phyloP scores from a whole-genome alignment of 164 flowering plant species.

The Dillenia turbinata region DNA sequence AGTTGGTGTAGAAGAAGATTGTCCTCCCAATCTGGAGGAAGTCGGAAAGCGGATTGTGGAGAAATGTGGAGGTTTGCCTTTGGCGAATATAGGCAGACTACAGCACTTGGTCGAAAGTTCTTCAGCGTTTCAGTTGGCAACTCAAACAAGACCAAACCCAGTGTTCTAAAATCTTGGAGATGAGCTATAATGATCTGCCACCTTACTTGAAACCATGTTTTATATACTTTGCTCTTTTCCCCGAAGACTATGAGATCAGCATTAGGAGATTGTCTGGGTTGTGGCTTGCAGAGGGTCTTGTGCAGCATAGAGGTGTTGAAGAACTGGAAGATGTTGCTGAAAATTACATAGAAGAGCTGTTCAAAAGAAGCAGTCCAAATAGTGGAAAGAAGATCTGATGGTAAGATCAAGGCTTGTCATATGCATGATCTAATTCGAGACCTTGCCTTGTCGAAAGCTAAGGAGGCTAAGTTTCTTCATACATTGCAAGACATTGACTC shows the following conservation, averaged over 20 bases:
- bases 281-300: conserved; percentile 33
- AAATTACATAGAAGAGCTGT: conserved; percentile 23
- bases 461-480: neutral
- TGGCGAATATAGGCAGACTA: conserved; percentile 8
- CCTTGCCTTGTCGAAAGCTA: conserved; percentile 1
- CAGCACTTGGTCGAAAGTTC: conserved; percentile 23
- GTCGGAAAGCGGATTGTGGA: conserved; percentile 11
- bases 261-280: conserved; percentile 15
- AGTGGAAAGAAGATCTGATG: conserved; percentile 4
- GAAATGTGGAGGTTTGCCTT: conserved; percentile 22
- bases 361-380: conserved; percentile 22
- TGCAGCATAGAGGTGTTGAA: conserved; percentile 8
- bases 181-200: conserved; percentile 25
- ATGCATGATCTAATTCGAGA: conserved; percentile 16
- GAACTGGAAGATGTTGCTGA: conserved; percentile 18
- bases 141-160: conserved; percentile 5
- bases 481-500: neutral
- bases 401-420: conserved; percentile 10
- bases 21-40: conserved; percentile 9
- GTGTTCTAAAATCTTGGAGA: conserved; percentile 11
- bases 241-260: conserved; percentile 20
- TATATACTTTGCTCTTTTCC: conserved; percentile 24
- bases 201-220: conserved; percentile 24
- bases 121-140: conserved; percentile 9
- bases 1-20: neutral